Conservation (phyloP, 2,329 filamentous ascomycete genomes). For the Parafenestella ontariensis region DNA sequence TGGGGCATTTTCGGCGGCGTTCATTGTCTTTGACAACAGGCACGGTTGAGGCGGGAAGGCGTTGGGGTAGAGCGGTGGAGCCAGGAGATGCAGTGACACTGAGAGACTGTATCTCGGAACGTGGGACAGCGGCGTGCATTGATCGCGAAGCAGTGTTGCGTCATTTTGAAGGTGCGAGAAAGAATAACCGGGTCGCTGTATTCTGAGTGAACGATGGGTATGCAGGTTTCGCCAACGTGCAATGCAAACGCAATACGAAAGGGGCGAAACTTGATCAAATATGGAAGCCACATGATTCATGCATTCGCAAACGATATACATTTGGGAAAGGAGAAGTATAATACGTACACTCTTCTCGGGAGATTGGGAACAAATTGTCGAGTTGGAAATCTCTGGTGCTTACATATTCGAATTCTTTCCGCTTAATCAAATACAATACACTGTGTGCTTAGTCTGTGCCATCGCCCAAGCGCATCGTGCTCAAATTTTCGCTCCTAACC, state of each 20-base stretch:
- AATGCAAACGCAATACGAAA: neutral
- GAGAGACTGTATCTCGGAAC: neutral
- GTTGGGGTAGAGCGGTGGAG: neutral
- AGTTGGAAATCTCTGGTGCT: too few relatives aligned
- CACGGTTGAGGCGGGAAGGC: neutral
- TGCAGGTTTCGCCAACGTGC: neutral
- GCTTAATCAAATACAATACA: neutral
- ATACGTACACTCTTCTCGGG: too few relatives aligned
- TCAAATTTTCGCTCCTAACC: conserved; percentile 38
- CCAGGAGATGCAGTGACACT: neutral
- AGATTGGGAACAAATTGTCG: too few relatives aligned
- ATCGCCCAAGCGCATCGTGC: conserved; percentile 40
- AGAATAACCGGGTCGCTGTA: too few relatives aligned
- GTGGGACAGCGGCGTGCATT: neutral
- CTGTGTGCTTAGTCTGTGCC: conserved; percentile 25
- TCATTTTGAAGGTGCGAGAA: too few relatives aligned
- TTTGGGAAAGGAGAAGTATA: too few relatives aligned
- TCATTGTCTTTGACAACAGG: neutral
- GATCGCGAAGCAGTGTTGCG: too few relatives aligned
- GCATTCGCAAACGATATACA: neutral
- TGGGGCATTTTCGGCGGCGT: neutral
- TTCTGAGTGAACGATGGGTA: too few relatives aligned
- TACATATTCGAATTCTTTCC: neutral
- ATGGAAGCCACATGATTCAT: neutral
- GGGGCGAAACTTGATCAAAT: neutral